Percentiles rank a stretch among this genome's conserved stretches.
phyloP scores from a whole-genome alignment of 2,329 filamentous ascomycete species.

The Leptosphaerulina australis region DNA sequence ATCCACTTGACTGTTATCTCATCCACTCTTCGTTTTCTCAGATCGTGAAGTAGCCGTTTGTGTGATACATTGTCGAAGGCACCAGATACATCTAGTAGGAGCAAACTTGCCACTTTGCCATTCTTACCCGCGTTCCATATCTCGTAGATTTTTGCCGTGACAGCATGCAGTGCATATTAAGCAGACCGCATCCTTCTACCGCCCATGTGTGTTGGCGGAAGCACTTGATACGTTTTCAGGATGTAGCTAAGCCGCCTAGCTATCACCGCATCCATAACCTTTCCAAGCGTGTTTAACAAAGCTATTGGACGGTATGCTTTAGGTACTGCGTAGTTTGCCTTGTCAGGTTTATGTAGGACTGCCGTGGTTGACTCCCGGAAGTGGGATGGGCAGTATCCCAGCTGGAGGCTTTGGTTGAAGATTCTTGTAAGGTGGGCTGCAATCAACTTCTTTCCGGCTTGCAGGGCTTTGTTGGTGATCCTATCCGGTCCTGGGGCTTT shows the following conservation, averaged over 20 bases:
- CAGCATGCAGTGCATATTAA: not conserved
- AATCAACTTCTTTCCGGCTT: too few species aligned
- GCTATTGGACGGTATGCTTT: constrained; percentile 18
- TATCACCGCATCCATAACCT: constrained; percentile 1
- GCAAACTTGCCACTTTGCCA: not conserved
- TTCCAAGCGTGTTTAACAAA: constrained; percentile 19
- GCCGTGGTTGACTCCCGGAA: too few species aligned
- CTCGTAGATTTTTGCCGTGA: not conserved
- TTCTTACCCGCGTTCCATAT: not conserved
- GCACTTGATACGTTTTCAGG: too few species aligned
- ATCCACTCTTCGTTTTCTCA: not conserved
- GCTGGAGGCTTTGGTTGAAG: too few species aligned
- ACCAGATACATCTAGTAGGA: not conserved
- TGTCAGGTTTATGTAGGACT: too few species aligned
- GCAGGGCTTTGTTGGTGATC: too few species aligned
- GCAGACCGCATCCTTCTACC: not conserved
- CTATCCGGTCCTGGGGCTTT: too few species aligned
- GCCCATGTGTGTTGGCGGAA: not conserved
- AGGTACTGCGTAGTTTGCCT: too few species aligned
- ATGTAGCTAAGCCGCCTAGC: not conserved
- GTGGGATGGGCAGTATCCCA: too few species aligned
- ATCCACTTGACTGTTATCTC: not conserved
- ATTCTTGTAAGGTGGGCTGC: too few species aligned
- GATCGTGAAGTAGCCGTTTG: not conserved
- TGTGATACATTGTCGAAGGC: not conserved